These are phyloP conservation scores for Magnolia changhungtana DNA, from an alignment of 164 flowering plant species.

Conservation along the genomic window DNA sequence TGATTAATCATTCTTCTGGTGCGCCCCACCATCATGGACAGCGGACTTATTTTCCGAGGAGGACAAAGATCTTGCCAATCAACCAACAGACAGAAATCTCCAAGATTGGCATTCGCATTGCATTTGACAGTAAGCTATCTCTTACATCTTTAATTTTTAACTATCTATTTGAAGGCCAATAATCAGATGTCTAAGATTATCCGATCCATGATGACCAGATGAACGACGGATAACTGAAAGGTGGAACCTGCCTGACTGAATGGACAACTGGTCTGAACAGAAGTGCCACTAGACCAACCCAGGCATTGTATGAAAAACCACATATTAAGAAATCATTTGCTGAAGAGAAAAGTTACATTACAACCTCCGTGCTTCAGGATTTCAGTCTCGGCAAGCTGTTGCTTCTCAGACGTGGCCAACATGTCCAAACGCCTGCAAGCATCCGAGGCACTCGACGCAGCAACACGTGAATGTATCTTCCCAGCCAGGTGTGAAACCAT, in stretches of 20 bases:
- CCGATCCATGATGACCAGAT: neutral
- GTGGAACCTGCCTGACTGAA: neutral
- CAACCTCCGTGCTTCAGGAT: conserved; percentile 40
- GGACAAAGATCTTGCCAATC: too few relatives aligned
- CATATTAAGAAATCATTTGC: neutral
- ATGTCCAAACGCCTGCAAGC: conserved; percentile 59
- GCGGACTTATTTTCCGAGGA: too few relatives aligned
- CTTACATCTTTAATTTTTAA: too few relatives aligned
- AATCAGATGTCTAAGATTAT: neutral
- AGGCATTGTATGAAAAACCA: neutral
- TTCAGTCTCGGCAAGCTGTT: conserved; percentile 17
- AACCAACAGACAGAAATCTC: neutral
- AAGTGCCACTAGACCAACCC: neutral
- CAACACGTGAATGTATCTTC: conserved; percentile 28
- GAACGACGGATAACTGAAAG: neutral
- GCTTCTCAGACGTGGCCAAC: conserved; percentile 35
- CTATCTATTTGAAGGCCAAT: neutral
- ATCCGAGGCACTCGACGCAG: conserved; percentile 17
- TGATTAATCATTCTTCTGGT: too few relatives aligned
- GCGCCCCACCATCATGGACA: too few relatives aligned
- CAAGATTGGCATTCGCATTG: neutral
- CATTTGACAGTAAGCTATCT: too few relatives aligned
- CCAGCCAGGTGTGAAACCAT: conserved; percentile 38
- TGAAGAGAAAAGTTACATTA: neutral
- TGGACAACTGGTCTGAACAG: neutral